A percentile compares a stretch with the other conserved stretches of the same genome.
Conservation (phyloP, 345 rosid genomes). For the Arabidopsis suecica region DNA sequence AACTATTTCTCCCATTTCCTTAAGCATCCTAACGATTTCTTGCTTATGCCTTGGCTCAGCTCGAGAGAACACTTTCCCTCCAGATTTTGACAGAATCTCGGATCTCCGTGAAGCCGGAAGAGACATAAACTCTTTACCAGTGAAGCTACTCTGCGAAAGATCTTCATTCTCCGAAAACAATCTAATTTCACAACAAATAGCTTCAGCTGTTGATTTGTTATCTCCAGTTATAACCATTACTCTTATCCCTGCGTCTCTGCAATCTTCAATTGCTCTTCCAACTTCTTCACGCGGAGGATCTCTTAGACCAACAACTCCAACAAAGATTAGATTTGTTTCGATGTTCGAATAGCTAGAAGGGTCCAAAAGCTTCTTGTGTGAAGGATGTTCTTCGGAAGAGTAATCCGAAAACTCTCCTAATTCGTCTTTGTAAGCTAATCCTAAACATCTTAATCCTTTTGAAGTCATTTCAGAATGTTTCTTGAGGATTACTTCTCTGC, state of each 20-base stretch:
- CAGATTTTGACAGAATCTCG: slow-evolving; percentile 66
- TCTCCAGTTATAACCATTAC: slow-evolving; percentile 97
- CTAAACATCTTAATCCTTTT: slow-evolving; percentile 86
- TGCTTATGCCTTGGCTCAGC: slow-evolving; percentile 95
- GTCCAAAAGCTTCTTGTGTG: slow-evolving; percentile 88
- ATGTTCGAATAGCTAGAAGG: slow-evolving; percentile 71
- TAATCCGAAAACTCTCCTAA: slow-evolving; percentile 84
- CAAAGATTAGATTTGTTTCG: slow-evolving; percentile 73
- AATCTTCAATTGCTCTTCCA: slow-evolving; percentile 75
- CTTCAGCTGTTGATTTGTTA: slow-evolving; percentile 95
- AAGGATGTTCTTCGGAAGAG: slow-evolving; percentile 70
- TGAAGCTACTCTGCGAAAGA: slow-evolving; percentile 69
- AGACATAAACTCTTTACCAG: slow-evolving; percentile 77
- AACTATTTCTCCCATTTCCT: slow-evolving; percentile 88
- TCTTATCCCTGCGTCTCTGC: slow-evolving; percentile 81
- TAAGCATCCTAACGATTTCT: slow-evolving; percentile 86
- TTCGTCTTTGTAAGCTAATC: slow-evolving; percentile 83
- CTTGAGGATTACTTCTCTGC: slow-evolving; percentile 66
- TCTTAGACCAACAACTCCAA: slow-evolving; percentile 85
- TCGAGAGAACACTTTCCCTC: slow-evolving; percentile 87
- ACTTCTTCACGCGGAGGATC: slow-evolving; percentile 97
- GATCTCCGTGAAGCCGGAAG: slow-evolving; percentile 55
- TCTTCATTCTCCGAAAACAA: slow-evolving; percentile 65
- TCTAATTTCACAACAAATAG: slow-evolving; percentile 75
- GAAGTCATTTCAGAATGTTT: slow-evolving; percentile 79